Base-by-base conservation (phyloP, 192 early-diverging fungal genomes). In the Geosiphon pyriformis region DNA sequence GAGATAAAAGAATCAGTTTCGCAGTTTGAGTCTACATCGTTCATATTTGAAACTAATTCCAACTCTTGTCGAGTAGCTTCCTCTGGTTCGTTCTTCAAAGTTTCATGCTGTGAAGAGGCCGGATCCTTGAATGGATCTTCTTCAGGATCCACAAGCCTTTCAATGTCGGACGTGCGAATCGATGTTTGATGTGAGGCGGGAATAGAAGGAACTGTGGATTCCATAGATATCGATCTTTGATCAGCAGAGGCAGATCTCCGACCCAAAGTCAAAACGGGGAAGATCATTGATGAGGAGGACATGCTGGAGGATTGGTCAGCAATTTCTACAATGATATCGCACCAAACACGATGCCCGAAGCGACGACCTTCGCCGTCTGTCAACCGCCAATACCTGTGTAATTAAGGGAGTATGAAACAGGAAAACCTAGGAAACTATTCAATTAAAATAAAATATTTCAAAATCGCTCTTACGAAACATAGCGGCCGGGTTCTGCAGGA, bases 321-420 rank as follows among this genome's bases (percentile, higher is more conserved):
- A 1, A 68, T 72, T 63, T 80, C 80, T 4, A 90, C 88, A 18
- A 65, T 48, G 47, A 90, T 80, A 25, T 81, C 75, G 60, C 88
- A 90, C 87, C 87, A 90, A 34, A 88, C 46, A 26, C 74, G 73
- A 52, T 87, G 78, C 4, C 88, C 88, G 75, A 90, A 90, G 46
- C 77, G 78, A 29, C 74, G 76, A 7, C 88, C 88, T 2, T 78
- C 63, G 6, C 83, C 78, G 1, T 78, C 74, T 53, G 78, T 78
- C 59, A 90, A 67, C 7, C 85, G 74, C 82, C 86, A 90, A 72
- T 81, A 80, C 47, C 65, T 67, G 10, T 53, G 46, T 8, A 35
- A 35, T 53, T 2, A 23, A 27, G 10, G 34, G 51, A 51, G 22
- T 25, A 61, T 11, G 15, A 49, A 50, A 23, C 10, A 51, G 26